Conservation (phyloP, 257 asterid genomes). For the Solanum pimpinellifolium region DNA sequence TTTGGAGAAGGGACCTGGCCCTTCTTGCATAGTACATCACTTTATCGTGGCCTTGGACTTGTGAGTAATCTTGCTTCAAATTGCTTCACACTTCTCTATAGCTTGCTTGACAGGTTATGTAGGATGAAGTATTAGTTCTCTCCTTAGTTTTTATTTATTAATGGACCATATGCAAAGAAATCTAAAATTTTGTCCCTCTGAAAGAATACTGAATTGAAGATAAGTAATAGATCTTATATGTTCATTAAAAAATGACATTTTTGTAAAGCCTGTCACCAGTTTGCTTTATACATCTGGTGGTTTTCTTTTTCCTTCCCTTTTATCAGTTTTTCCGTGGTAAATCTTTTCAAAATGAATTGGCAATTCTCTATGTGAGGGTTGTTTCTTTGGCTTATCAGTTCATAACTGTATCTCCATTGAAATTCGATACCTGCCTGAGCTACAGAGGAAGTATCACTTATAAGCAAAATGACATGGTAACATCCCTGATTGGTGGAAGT, state of each 20-base stretch:
- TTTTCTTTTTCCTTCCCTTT: neutral
- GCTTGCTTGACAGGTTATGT: neutral
- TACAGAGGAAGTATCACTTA: neutral
- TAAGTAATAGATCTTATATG: neutral
- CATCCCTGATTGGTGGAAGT: neutral
- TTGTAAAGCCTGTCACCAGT: neutral
- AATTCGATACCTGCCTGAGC: neutral
- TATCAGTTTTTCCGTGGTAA: neutral
- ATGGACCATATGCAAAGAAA: neutral
- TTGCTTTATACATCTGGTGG: neutral
- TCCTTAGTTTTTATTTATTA: neutral
- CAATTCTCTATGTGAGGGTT: neutral
- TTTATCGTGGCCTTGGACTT: slow-evolving; percentile 83
- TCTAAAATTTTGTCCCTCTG: neutral
- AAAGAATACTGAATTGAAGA: neutral
- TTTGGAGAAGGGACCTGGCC: slow-evolving; percentile 92
- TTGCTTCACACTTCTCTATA: neutral
- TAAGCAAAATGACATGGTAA: neutral
- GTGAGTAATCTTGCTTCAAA: slow-evolving; percentile 25
- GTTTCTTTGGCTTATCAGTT: neutral
- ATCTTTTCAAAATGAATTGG: neutral
- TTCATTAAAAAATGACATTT: neutral
- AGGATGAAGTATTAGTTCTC: neutral
- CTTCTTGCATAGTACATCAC: slow-evolving; percentile 71
- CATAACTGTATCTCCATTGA: neutral